Conservation (phyloP, 495 filamentous ascomycete genomes). For the Penicillium arizonense region DNA sequence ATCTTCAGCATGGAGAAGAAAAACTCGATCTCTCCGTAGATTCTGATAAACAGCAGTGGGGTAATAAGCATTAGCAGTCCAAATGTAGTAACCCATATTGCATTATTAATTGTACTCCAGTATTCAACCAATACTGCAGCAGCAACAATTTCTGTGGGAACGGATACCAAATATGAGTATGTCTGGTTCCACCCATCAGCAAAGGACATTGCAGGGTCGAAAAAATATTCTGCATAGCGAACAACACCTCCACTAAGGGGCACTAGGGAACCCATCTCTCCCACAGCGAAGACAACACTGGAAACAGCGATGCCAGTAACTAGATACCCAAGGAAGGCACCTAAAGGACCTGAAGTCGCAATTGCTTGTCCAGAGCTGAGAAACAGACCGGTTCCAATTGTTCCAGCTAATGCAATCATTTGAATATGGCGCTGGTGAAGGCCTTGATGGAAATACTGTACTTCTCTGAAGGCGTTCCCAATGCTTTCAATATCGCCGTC, state of each 20-base stretch:
- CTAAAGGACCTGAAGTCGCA: slow-evolving; percentile 58
- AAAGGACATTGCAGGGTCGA: slow-evolving; percentile 31
- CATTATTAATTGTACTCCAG: slow-evolving; percentile 34
- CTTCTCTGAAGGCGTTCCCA: too few species aligned
- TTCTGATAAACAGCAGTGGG: slow-evolving; percentile 34
- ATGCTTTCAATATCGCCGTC: too few species aligned
- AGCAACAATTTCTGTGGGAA: slow-evolving; percentile 40
- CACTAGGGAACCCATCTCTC: slow-evolving; percentile 25
- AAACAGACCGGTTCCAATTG: slow-evolving; percentile 32
- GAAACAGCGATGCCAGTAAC: slow-evolving; percentile 22
- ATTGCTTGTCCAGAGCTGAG: slow-evolving; percentile 53
- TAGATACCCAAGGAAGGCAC: slow-evolving; percentile 31
- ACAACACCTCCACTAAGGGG: slow-evolving; percentile 29
- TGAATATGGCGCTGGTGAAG: slow-evolving; percentile 32
- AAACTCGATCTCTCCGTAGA: slow-evolving; percentile 47
- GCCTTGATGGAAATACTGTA: slow-evolving; percentile 5
- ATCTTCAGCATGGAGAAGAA: slow-evolving; percentile 39
- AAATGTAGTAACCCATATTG: slow-evolving; percentile 44
- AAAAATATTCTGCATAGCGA: slow-evolving; percentile 24
- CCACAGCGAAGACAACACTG: slow-evolving; percentile 22
- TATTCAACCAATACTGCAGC: slow-evolving; percentile 48
- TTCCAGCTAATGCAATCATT: slow-evolving; percentile 46
- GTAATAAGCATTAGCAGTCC: slow-evolving; percentile 40
- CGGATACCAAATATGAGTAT: slow-evolving; percentile 30
- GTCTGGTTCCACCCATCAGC: slow-evolving; percentile 28